phyloP scores from a whole-genome alignment of 495 filamentous ascomycete species.

The Penicillium odoratum region DNA sequence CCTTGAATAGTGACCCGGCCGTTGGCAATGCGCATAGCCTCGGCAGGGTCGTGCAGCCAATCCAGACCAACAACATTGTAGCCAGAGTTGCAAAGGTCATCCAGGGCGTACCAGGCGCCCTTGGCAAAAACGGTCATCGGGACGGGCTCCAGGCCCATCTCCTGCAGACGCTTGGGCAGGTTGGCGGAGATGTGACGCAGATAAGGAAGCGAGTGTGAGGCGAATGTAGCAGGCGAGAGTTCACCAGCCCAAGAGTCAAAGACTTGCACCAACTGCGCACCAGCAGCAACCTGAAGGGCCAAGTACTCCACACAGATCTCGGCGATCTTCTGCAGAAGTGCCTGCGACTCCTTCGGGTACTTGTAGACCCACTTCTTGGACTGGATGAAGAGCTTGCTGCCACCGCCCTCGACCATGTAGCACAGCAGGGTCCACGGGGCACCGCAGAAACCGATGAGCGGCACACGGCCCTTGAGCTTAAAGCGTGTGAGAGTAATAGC shows the following conservation, averaged over 20 bases:
- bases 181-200: conserved; percentile 77
- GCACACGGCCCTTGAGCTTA: conserved; percentile 85
- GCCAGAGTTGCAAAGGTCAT: conserved; percentile 80
- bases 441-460: conserved; percentile 95
- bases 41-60: conserved; percentile 88
- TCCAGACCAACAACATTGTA: conserved; percentile 94
- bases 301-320: conserved; percentile 93
- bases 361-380: conserved; percentile 95
- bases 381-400: conserved; percentile 87
- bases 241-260: conserved; percentile 99
- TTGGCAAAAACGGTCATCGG: conserved; percentile 99
- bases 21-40: conserved; percentile 75
- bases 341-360: conserved; percentile 76
- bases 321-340: conserved; percentile 83
- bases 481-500: conserved; percentile 88
- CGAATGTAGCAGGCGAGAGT: conserved; percentile 80
- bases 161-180: conserved; percentile 68
- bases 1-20: conserved; percentile 83
- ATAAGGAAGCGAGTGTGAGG: conserved; percentile 81
- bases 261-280: conserved; percentile 91
- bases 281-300: conserved; percentile 86
- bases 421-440: conserved; percentile 95
- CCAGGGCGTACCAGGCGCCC: conserved; percentile 95
- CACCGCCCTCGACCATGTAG: conserved; percentile 98
- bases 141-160: conserved; percentile 73